phyloP scores from a whole-genome alignment of 2,329 filamentous ascomycete genomes.

The Colletotrichum lentis region DNA sequence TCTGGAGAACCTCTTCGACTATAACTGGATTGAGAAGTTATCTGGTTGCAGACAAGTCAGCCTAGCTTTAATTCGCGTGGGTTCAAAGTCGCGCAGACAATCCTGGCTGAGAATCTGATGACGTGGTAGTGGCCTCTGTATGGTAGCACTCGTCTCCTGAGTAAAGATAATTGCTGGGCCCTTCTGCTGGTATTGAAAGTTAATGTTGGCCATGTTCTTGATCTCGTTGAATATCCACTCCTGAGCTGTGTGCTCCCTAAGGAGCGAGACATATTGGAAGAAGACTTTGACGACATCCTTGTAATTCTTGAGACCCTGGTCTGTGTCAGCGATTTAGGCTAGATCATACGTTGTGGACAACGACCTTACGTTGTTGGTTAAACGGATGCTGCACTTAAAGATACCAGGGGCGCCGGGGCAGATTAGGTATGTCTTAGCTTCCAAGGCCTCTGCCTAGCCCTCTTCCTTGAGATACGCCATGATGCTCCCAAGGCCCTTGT shows the following conservation, averaged over 20 bases:
- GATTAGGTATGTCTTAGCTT: conserved; percentile 49
- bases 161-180: too few relatives aligned
- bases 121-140: too few relatives aligned
- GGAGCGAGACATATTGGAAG: conserved; percentile 89
- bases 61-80: too few relatives aligned
- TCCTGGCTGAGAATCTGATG: too few relatives aligned
- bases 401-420: conserved; percentile 80
- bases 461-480: conserved; percentile 88
- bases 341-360: too few relatives aligned
- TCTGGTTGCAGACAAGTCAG: too few relatives aligned
- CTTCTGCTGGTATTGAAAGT: conserved; percentile 95
- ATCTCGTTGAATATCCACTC: conserved; percentile 96
- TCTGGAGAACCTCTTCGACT: too few relatives aligned
- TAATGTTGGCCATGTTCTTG: conserved; percentile 86
- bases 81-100: too few relatives aligned
- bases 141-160: too few relatives aligned
- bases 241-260: conserved; percentile 80
- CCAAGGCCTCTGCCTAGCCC: conserved; percentile 77
- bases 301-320: conserved; percentile 75
- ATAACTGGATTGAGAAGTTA: too few relatives aligned
- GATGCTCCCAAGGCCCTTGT: conserved; percentile 91
- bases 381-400: conserved; percentile 78
- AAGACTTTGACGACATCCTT: conserved; percentile 81
- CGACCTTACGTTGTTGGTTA: conserved; percentile 79
- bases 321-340: neutral